phyloP scores from a whole-genome alignment of 208 protist genomes.

The Sergeia podlipaevii region DNA sequence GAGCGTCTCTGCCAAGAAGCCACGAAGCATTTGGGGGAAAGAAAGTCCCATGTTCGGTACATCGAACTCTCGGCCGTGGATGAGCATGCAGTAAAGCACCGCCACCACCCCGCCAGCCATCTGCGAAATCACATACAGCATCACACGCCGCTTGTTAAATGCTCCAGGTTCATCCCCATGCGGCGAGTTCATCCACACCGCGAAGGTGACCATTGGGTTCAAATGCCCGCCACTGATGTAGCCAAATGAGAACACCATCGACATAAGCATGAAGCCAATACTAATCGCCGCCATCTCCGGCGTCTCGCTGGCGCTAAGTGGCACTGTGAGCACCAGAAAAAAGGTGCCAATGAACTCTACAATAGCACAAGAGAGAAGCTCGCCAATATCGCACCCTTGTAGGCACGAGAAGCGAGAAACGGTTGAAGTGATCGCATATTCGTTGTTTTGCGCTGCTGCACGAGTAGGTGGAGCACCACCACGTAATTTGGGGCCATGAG shows the following conservation, averaged over 20 bases:
- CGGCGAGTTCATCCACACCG: constrained; percentile 65
- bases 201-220: constrained; percentile 80
- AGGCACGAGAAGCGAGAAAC: constrained; percentile 49
- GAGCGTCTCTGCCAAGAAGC: constrained; percentile 70
- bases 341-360: constrained; percentile 85
- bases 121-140: constrained; percentile 73
- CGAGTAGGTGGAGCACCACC: too few relatives aligned
- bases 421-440: too few relatives aligned
- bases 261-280: constrained; percentile 75
- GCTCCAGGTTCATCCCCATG: constrained; percentile 18
- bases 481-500: too few relatives aligned
- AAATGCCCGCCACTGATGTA: constrained; percentile 81
- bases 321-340: constrained; percentile 71
- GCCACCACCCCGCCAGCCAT: constrained; percentile 59
- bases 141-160: constrained; percentile 50
- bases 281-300: constrained; percentile 65
- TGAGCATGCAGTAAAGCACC: constrained; percentile 56
- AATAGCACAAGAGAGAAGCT: constrained; percentile 60
- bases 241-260: constrained; percentile 74
- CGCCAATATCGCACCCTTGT: constrained; percentile 44
- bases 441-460: too few relatives aligned
- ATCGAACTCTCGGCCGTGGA: constrained; percentile 56
- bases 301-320: constrained; percentile 49
- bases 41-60: constrained; percentile 61
- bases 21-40: constrained; percentile 58